phyloP scores from a whole-genome alignment of 345 rosid genomes.

The Nasturtium officinale region DNA sequence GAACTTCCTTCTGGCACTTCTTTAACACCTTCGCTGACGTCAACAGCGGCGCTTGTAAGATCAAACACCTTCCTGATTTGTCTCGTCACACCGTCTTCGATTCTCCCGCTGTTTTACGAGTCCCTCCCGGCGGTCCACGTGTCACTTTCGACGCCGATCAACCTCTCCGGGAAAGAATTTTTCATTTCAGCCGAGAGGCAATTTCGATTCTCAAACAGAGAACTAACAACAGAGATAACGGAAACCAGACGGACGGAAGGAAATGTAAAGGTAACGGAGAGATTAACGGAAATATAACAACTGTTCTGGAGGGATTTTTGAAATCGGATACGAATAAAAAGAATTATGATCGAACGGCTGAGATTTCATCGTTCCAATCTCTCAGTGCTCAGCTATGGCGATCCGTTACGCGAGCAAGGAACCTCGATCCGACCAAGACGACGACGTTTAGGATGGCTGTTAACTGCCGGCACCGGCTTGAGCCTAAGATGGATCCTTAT shows the following conservation, averaged over 20 bases:
- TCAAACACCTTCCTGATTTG: conserved; percentile 65
- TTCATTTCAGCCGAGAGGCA: conserved; percentile 78
- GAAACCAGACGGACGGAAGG: conserved; percentile 44
- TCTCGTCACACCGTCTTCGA: conserved; percentile 62
- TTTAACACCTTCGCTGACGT: conserved; percentile 83
- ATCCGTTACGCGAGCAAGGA: conserved; percentile 83
- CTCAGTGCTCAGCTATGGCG: conserved; percentile 86
- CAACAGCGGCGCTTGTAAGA: conserved; percentile 58
- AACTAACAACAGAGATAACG: conserved; percentile 60
- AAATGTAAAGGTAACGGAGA: conserved; percentile 53
- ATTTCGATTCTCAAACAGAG: conserved; percentile 64
- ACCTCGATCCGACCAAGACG: conserved; percentile 52
- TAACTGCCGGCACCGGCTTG: conserved; percentile 87
- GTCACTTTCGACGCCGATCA: conserved; percentile 70
- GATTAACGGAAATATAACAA: conserved; percentile 44
- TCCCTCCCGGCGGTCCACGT: conserved; percentile 78
- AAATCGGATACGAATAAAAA: conserved; percentile 27
- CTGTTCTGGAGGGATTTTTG: conserved; percentile 17
- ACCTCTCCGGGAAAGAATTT: conserved; percentile 80
- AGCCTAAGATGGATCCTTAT: conserved; percentile 66
- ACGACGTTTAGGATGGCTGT: conserved; percentile 96
- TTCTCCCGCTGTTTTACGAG: conserved; percentile 60
- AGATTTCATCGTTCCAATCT: conserved; percentile 93
- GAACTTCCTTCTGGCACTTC: conserved; percentile 96
- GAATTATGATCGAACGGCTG: conserved; percentile 47